Evolutionary conservation across 305 asterid species (phyloP).

Genomic region (Rubia tinctorum): DNA sequence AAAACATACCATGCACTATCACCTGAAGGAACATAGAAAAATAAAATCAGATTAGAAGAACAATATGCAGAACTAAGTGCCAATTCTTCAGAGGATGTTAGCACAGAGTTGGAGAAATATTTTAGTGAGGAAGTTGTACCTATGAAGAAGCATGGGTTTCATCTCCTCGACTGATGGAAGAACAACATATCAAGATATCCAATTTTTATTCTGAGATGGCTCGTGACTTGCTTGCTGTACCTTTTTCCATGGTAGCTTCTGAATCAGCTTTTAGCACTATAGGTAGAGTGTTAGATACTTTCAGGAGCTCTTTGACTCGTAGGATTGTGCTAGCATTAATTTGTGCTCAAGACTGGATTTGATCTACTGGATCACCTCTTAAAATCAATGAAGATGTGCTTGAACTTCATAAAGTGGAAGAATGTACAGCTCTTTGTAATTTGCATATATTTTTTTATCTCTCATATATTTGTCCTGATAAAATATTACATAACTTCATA

Average conservation of each 20-base stretch:
- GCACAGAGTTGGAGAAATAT: background rate
- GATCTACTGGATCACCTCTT: background rate
- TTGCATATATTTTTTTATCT: too few relatives aligned
- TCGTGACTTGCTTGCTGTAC: background rate
- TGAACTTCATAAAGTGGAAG: too few relatives aligned
- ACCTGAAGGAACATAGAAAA: background rate
- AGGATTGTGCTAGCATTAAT: background rate
- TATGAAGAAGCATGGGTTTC: background rate
- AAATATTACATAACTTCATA: too few relatives aligned
- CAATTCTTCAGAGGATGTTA: too few relatives aligned
- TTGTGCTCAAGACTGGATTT: background rate
- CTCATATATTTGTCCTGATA: too few relatives aligned
- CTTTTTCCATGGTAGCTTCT: background rate
- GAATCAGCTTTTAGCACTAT: background rate
- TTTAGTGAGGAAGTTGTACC: background rate
- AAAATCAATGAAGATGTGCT: too few relatives aligned
- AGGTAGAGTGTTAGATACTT: background rate
- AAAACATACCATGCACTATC: too few relatives aligned
- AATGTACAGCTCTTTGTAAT: too few relatives aligned
- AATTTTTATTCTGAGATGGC: background rate
- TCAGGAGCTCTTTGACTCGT: constrained; percentile 1
- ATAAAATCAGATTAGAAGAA: background rate
- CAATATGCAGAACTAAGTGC: background rate
- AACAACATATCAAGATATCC: background rate
- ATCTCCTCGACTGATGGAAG: background rate